Base-by-base conservation (phyloP, 176 grass and related monocot genomes). In the Metroxylon sagu region DNA sequence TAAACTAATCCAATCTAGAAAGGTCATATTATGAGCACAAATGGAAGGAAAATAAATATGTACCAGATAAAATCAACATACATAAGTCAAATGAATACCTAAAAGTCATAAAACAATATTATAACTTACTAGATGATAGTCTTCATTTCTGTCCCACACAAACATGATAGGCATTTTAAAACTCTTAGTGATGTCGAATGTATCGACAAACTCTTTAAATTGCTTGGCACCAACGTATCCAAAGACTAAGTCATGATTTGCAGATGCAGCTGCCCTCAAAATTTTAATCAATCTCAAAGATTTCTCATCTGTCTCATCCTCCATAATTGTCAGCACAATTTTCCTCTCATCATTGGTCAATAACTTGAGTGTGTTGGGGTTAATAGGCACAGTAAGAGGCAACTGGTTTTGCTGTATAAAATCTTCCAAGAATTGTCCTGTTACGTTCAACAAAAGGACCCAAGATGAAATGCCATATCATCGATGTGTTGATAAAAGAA, bases 141-240 rank as follows among this genome's bases (percentile, higher is more conserved):
- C 92, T 57, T 90, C 92, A 63, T 91, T 80, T 79, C 92, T 83
- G 51, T 96, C 86, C 92, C 83, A 96, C 62, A 96, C 83, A 43
- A 96, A 43, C 57, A 96, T 70, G 75, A 90, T 90, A 70, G 92
- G 87, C 54, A 96, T 70, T 59, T 85, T 80, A 50, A 67, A 73
- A 49, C 80, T 90, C 74, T 82, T 96, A 59, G 77, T 79, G 69
- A 86, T 39, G 66, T 88, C 92, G 77, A 96, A 96, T 60, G 83
- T 79, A 56, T 96, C 87, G 26, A 84, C 87, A 29, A 96, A 90
- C 12, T 88, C 87, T 64, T 85, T 81, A 83, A 83, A 97, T 62
- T 96, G 91, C 57, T 90, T 90, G 48, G 85, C 71, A 50, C 92
- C 92, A 61, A 90, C 83, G 78, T 82, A 96, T 49, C 83, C 83